These are phyloP conservation scores for Arabidopsis thaliana DNA, from an alignment of 345 rosid species.

Conservation along the genomic window TAIR10.1 NC_003070.9:6028501-6029000, in stretches of 20 bases:
- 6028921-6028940: conserved; percentile 11
- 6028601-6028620: background rate
- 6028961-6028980: background rate
- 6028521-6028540: background rate
- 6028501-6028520: background rate
- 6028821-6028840: background rate
- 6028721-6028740: background rate
- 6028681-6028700: conserved; percentile 11
- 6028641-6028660: background rate
- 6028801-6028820: background rate
- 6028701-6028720: conserved; percentile 6
- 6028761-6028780: conserved; percentile 8
- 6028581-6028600: background rate
- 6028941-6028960: conserved; percentile 15
- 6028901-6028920: conserved; percentile 7
- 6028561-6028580: background rate
- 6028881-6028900: background rate
- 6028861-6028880: background rate
- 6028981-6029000: background rate
- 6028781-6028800: background rate
- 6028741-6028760: conserved; percentile 19
- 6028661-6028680: background rate
- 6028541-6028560: conserved; percentile 10
- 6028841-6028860: background rate
- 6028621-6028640: background rate